Percentiles rank a stretch among this genome's conserved stretches.
Conservation (phyloP, 768 basidiomycete genomes). For the Serendipita sp. region DNA sequence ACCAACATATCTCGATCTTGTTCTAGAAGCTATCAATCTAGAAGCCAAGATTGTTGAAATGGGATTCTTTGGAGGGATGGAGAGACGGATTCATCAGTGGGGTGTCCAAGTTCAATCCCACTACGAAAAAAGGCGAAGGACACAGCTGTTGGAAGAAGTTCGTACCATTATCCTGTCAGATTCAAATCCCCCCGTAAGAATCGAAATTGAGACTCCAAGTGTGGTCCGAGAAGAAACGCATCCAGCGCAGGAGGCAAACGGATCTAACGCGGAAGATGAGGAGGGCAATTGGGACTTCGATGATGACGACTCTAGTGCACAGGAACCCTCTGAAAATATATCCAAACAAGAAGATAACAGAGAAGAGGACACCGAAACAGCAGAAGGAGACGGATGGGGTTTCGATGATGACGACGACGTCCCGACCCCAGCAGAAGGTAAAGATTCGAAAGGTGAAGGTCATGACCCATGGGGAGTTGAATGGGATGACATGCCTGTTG, state of each 20-base stretch:
- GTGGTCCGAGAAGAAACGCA: conserved; percentile 28
- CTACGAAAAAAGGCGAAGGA: conserved; percentile 64
- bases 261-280: conserved; percentile 14
- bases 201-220: conserved; percentile 16
- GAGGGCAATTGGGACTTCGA: conserved; percentile 34
- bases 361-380: conserved; percentile 7
- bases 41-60: conserved; percentile 40
- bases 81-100: conserved; percentile 51
- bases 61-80: conserved; percentile 27
- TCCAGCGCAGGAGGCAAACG: conserved; percentile 19
- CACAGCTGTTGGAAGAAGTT: conserved; percentile 46
- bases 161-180: conserved; percentile 34
- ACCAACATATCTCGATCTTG: conserved; percentile 42
- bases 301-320: conserved; percentile 19
- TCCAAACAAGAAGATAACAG: conserved; percentile 6
- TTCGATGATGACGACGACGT: conserved; percentile 23
- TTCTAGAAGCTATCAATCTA: conserved; percentile 43
- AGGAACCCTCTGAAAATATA: conserved; percentile 11
- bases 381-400: conserved; percentile 24
- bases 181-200: conserved; percentile 13
- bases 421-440: conserved; percentile 22
- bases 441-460: conserved; percentile 29
- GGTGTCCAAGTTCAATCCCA: conserved; percentile 48
- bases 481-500: conserved; percentile 16
- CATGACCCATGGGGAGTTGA: conserved; percentile 40